phyloP scores from a whole-genome alignment of 2,329 filamentous ascomycete genomes.

The Metarhizium album region DNA sequence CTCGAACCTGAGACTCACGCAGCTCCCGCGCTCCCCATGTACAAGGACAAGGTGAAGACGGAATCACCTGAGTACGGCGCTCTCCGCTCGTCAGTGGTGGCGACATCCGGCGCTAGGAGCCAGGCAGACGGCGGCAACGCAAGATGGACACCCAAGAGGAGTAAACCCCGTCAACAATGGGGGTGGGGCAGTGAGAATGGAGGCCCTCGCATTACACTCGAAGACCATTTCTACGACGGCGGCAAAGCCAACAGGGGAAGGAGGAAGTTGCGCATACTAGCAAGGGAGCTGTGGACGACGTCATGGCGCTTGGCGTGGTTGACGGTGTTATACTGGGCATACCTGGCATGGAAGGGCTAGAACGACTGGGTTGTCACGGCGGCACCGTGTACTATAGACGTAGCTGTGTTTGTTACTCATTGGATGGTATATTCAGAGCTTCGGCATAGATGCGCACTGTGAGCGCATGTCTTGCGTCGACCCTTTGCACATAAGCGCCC shows the following conservation, averaged over 20 bases:
- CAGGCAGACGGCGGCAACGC: conserved; percentile 12
- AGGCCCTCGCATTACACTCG: conserved; percentile 43
- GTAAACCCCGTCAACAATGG: conserved; percentile 23
- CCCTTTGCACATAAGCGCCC: neutral
- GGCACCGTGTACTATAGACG: neutral
- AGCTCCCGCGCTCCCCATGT: conserved; percentile 27
- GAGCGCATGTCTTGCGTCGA: neutral
- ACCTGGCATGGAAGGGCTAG: conserved; percentile 53
- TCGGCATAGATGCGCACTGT: neutral
- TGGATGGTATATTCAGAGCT: neutral
- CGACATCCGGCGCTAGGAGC: conserved; percentile 11
- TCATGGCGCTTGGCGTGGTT: conserved; percentile 53
- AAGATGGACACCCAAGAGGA: conserved; percentile 16
- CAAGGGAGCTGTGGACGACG: conserved; percentile 50
- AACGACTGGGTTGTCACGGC: neutral
- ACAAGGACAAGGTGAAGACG: conserved; percentile 44
- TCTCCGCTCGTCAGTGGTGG: conserved; percentile 1
- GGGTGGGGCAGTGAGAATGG: conserved; percentile 31
- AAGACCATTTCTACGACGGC: conserved; percentile 28
- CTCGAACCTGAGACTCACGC: conserved; percentile 28
- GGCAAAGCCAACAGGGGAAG: conserved; percentile 22
- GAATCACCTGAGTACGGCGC: conserved; percentile 26
- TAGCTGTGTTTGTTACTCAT: neutral
- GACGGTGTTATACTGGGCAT: conserved; percentile 53
- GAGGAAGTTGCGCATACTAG: conserved; percentile 33